Base-by-base conservation (phyloP, 495 filamentous ascomycete genomes). In the Penicillium antarcticum region DNA sequence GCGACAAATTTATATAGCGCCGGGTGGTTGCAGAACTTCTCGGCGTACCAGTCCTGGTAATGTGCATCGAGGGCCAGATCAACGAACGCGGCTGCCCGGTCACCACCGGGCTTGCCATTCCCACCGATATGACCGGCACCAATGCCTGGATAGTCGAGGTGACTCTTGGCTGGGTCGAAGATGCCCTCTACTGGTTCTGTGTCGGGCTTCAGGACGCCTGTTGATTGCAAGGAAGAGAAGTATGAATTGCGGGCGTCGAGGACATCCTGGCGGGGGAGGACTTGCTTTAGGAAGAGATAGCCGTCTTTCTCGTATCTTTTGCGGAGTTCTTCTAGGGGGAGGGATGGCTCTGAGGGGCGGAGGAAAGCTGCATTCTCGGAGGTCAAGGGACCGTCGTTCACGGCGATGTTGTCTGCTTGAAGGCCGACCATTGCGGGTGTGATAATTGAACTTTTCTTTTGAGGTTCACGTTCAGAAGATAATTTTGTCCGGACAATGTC, bases 231-330 rank as follows among this genome's bases (percentile, higher is more conserved):
- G 37, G 75, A 74, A 16, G 70, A 53, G 61, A 87, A 87, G 62
- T 87, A 87, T 45, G 71, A 54, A 31, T 77, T 62, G 14, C 83
- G 74, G 33, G 79, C 75, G 21, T 71, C 67, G 12, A 84, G 68
- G 10, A 87, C 81, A 44, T 83, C 80, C 3, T 66, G 62, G 2
- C 81, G 79, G 0, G 83, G 82, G 14, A 87, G 61, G 2, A 85
- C 56, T 29, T 73, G 70, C 55, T 85, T 86, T 6, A 87, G 48
- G 54, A 83, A 83, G 36, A 86, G 69, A 57, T 85, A 85, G 14
- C 82, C 80, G 53, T 85, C 80, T 39, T 70, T 51, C n/a, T 80
- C 45, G 44, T 76, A 82, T 14, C 82, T 73, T 31, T 66, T 56
- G 24, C 76, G 76, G 1, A 86, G 65, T 24, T 77, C 72, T 36